A percentile compares a stretch with the other conserved stretches of the same genome.
Conservation (phyloP, 1,284 basidiomycete species). For the Coriolopsis trogii region DNA sequence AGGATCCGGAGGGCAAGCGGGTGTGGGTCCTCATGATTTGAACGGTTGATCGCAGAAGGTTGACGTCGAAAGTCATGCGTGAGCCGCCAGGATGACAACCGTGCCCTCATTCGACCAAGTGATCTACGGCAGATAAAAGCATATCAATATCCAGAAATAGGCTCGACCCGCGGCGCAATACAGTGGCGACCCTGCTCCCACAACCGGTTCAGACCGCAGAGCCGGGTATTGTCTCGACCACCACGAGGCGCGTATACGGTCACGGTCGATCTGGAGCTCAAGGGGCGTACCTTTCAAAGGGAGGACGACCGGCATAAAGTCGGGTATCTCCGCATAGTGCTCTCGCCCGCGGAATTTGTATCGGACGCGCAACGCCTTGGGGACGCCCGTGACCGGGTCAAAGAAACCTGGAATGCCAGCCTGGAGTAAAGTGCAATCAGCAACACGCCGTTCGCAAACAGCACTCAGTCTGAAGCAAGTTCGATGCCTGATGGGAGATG, state of each 20-base stretch:
- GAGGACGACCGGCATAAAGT: slow-evolving; percentile 69
- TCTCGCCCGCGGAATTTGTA: slow-evolving; percentile 77
- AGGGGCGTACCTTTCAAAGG: slow-evolving; percentile 70
- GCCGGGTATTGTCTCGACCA: slow-evolving; percentile 10
- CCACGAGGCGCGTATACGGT: slow-evolving; percentile 1
- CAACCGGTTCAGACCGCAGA: neutral
- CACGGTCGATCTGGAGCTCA: neutral
- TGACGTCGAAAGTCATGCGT: slow-evolving; percentile 16
- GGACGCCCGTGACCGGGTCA: slow-evolving; percentile 70
- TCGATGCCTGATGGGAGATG: slow-evolving; percentile 17
- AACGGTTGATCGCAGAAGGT: slow-evolving; percentile 20
- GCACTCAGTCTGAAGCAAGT: neutral
- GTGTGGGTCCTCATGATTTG: slow-evolving; percentile 24
- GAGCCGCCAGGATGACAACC: slow-evolving; percentile 17
- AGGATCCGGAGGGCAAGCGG: too few species aligned
- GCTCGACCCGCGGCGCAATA: slow-evolving; percentile 11
- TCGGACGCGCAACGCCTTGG: slow-evolving; percentile 70
- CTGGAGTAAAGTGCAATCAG: slow-evolving; percentile 40
- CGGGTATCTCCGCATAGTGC: slow-evolving; percentile 80
- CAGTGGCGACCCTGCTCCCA: neutral
- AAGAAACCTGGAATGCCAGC: slow-evolving; percentile 74
- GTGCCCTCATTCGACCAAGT: slow-evolving; percentile 24
- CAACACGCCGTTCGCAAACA: slow-evolving; percentile 1
- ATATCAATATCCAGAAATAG: slow-evolving; percentile 23
- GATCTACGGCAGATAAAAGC: slow-evolving; percentile 24